These are phyloP conservation scores for Tothia fuscella DNA, from an alignment of 2,329 filamentous ascomycete genomes.

Conservation along the genomic window DNA sequence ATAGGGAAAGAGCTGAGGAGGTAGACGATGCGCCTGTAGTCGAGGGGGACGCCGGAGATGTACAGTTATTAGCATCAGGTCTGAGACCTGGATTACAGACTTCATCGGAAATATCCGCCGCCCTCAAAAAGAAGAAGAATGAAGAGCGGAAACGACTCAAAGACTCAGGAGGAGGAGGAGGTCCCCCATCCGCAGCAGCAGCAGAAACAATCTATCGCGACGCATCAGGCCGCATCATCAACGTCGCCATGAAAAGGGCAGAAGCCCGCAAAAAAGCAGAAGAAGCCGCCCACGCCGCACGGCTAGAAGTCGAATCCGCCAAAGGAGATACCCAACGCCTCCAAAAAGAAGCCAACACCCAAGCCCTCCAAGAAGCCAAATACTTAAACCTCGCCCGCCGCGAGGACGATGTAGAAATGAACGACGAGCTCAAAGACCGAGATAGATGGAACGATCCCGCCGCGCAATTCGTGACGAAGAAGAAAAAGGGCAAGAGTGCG, in stretches of 20 bases:
- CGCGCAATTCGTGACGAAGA: conserved; percentile 58
- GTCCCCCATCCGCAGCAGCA: conserved; percentile 31
- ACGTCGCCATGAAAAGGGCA: conserved; percentile 79
- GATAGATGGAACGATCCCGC: conserved; percentile 93
- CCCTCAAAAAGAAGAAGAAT: conserved; percentile 46
- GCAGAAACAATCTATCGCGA: conserved; percentile 91
- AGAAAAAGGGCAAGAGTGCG: conserved; percentile 31
- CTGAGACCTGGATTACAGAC: conserved; percentile 79
- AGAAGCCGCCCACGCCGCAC: conserved; percentile 53
- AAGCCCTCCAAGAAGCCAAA: conserved; percentile 66
- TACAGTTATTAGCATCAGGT: conserved; percentile 42
- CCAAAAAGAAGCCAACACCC: conserved; percentile 51
- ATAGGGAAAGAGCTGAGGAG: conserved; percentile 37
- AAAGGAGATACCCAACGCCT: conserved; percentile 77
- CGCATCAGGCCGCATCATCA: conserved; percentile 86
- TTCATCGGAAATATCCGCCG: conserved; percentile 55
- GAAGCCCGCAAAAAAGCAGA: conserved; percentile 72
- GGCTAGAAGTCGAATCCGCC: conserved; percentile 54
- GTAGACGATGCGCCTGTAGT: conserved; percentile 32
- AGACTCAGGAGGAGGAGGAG: conserved; percentile 30
- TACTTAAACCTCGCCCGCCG: conserved; percentile 68
- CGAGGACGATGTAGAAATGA: conserved; percentile 78
- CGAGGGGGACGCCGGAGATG: conserved; percentile 12
- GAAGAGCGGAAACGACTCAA: conserved; percentile 45
- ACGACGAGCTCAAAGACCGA: conserved; percentile 63